Percentiles rank a stretch among this genome's conserved stretches.
Conservation (phyloP, 352 stramenopile species). For the Pelagophyceae sp. region DNA sequence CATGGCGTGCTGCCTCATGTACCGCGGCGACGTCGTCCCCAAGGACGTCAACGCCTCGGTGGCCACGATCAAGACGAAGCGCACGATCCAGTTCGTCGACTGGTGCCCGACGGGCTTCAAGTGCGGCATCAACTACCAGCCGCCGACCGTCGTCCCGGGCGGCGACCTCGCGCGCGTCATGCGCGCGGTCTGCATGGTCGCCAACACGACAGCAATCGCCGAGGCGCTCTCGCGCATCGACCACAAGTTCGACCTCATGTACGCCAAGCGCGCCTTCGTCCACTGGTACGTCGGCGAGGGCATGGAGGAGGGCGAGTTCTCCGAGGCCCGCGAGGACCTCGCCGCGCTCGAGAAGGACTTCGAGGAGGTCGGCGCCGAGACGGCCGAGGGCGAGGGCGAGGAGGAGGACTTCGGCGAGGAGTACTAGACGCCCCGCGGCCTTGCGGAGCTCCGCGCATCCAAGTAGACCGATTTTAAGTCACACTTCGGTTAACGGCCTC, state of each 20-base stretch:
- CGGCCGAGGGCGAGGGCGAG: too few species aligned
- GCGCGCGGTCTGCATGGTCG: conserved; percentile 96
- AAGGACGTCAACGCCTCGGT: conserved; percentile 91
- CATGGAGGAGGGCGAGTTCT: conserved; percentile 99
- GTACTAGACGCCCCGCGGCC: too few species aligned
- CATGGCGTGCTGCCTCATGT: conserved; percentile 97
- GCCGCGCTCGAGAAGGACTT: conserved; percentile 98
- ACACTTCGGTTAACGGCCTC: too few species aligned
- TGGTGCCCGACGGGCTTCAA: conserved; percentile 98
- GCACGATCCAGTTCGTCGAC: conserved; percentile 98
- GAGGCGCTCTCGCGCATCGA: conserved; percentile 95
- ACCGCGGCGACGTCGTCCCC: conserved; percentile 87
- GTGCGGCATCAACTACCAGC: conserved; percentile 98
- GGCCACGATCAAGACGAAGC: conserved; percentile 97
- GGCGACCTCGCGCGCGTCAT: conserved; percentile 93
- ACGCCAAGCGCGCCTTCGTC: conserved; percentile 97
- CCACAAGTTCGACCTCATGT: conserved; percentile 99
- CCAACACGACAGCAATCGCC: conserved; percentile 95
- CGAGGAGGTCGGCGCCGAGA: conserved; percentile 97
- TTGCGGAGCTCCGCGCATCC: too few species aligned
- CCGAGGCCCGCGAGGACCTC: conserved; percentile 94
- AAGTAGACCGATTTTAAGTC: too few species aligned
- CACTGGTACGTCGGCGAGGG: conserved; percentile 99
- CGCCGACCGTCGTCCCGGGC: conserved; percentile 85
- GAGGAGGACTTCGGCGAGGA: too few species aligned